A percentile compares a stretch with the other conserved stretches of the same genome.
These are phyloP conservation scores for Teratosphaeria pseudoeucalypti DNA, from an alignment of 2,329 filamentous ascomycete species.

Conservation along the genomic window DNA sequence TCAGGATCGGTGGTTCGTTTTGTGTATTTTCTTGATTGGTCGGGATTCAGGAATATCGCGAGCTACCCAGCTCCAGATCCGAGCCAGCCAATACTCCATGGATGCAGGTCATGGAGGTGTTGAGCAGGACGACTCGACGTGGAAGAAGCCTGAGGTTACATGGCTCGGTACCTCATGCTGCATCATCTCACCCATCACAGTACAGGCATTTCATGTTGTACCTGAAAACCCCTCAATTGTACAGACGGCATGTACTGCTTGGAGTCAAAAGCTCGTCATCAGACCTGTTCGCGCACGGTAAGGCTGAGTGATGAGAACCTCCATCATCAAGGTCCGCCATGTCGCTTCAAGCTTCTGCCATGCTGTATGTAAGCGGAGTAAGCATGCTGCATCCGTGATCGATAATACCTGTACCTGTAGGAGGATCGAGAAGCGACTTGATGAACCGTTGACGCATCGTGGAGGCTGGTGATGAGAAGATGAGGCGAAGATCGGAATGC, in stretches of 20 bases:
- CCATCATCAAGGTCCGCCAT: not conserved
- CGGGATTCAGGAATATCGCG: too few relatives aligned
- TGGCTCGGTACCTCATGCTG: not conserved
- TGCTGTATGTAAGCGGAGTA: not conserved
- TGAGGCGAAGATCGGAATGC: not conserved
- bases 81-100: not conserved
- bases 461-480: not conserved
- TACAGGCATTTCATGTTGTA: not conserved
- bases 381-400: not conserved
- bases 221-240: not conserved
- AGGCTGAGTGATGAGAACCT: not conserved
- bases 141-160: not conserved
- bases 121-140: not conserved
- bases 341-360: not conserved
- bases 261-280: not conserved
- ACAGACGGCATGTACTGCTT: not conserved
- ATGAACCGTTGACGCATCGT: not conserved
- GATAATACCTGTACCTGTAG: not conserved
- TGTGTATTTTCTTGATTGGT: too few relatives aligned
- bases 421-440: not conserved
- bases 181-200: not conserved
- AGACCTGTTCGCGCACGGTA: not conserved
- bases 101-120: not conserved
- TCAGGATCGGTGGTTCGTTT: too few relatives aligned
- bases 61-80: too few relatives aligned